Conservation (phyloP, 192 early-diverging fungal species). For the Spizellomyces punctatus region DNA sequence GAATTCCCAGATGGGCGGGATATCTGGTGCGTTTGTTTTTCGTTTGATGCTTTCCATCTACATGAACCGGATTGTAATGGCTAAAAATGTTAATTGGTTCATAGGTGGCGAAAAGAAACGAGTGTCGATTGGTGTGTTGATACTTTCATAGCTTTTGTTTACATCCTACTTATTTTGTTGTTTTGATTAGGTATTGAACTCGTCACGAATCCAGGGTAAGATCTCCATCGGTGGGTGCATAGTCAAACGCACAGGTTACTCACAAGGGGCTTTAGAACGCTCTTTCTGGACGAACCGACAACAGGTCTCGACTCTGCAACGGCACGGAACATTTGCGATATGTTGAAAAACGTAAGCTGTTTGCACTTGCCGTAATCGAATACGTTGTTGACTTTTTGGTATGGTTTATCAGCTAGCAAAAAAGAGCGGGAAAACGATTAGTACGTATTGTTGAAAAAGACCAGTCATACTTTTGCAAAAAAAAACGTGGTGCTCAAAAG, state of each 20-base stretch:
- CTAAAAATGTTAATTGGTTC: too few species aligned
- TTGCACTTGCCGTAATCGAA: too few species aligned
- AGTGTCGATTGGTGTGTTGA: slow-evolving; percentile 56
- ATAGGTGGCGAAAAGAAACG: slow-evolving; percentile 68
- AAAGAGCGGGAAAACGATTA: slow-evolving; percentile 67
- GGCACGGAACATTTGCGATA: slow-evolving; percentile 69
- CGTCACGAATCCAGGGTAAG: slow-evolving; percentile 61
- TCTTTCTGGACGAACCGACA: slow-evolving; percentile 73
- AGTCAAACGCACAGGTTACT: too few species aligned
- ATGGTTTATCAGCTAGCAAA: slow-evolving; percentile 39
- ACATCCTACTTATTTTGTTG: too few species aligned
- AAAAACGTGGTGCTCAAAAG: not conserved
- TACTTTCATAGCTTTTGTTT: too few species aligned
- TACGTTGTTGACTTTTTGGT: too few species aligned
- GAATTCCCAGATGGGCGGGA: slow-evolving; percentile 52
- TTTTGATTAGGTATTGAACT: slow-evolving; percentile 63
- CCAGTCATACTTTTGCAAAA: not conserved
- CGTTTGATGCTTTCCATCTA: too few species aligned
- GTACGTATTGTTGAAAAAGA: slow-evolving; percentile 17
- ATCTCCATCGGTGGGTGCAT: not conserved
- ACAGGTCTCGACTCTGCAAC: slow-evolving; percentile 72
- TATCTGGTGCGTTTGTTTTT: slow-evolving; percentile 46
- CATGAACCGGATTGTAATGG: too few species aligned
- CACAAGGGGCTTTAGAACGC: slow-evolving; percentile 4
- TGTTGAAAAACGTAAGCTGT: slow-evolving; percentile 43